Base-by-base conservation (phyloP, 2,329 filamentous ascomycete species). In the Penicillium sp. region DNA sequence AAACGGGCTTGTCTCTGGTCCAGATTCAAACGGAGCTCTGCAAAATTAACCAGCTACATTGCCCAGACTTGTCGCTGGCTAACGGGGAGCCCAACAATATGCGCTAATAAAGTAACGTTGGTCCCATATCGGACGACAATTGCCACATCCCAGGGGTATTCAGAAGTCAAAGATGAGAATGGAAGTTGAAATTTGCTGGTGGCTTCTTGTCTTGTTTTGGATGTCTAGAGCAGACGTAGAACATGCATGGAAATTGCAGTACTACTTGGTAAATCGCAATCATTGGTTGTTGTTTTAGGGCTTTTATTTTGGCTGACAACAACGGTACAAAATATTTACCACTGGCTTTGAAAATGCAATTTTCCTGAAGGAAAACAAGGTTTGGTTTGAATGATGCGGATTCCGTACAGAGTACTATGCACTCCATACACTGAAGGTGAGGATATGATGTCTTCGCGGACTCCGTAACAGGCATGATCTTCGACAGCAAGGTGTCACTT, bases 161-260 rank as follows among this genome's bases (percentile, higher is more conserved):
- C 29, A 16, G 16, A 7, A 10, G 16, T 23, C 5, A 23, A 30
- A 4, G 4, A n/a, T n/a, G n/a, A n/a, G n/a, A n/a, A n/a, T n/a
- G n/a, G 14, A 18, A 30, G 10, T 7, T 6, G 19, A 41, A 11
- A 10, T 41, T 14, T 40, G 29, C 30, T 36, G 47, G 10, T 47
- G 39, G 23, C 19, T 43, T 30, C 29, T 39, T 48, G 36, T 10
- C 43, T 27, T 27, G 23, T 44, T 29, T 18, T 23, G 9, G 29
- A 32, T 51, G 48, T 51, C 47, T 56, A 64, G 67, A 71, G 64
- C 64, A 57, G 62, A 59, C 68, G 68, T 64, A 71, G 69, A 72
- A 72, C 47, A 69, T 71, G 70, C 69, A 72, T 71, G 63, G 70
- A 71, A 72, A 61, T 66, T 66, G 59, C 63, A 61, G 63, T 59